Evolutionary conservation across 306 rosid species (phyloP), one percentile per base, ranked within the genome.

Genomic region (Fragaria vesca): DNA sequence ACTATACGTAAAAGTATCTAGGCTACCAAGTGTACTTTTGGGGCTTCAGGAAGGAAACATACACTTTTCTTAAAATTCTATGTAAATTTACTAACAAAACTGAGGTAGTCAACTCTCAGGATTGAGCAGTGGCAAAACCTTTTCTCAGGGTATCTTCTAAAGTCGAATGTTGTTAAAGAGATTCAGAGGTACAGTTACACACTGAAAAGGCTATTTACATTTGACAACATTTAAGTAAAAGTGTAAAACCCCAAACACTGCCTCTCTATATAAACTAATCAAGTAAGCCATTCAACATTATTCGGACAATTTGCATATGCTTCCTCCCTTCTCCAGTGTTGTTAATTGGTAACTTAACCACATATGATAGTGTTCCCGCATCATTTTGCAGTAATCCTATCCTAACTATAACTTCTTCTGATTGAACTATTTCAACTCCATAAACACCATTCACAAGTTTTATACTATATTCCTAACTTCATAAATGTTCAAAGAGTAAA

Each of bases 381-480:
- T 36, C 51, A 71, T 21, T 61, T 38, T 12, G 28, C 16, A 48
- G 16, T 15, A 60, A 36, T 36, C 28, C 57, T 11, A 62, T 36
- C 52, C 47, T 18, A 47, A 47, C 65, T 51, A 48, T 34, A 34
- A 12, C 72, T 34, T 24, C 12, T 17, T 24, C 15, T 18, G 36
- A 40, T 80, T 52, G 30, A 66, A 46, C 26, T 42, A 24, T 38
- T 61, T 62, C 8, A n/a, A 62, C 60, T 10, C 32, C 45, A 32
- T 26, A 66, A 74, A 66, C 63, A 17, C 57, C 12, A 48, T 28
- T 80, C 66, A 51, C 15, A 69, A 15, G 61, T 32, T 24, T 57
- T 4, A 55, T 21, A 5, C 16, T 71, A 2, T 54, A 54, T 18
- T 54, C 1, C 62, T 55, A 3, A 34, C n/a, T 32, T 73, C 45